Percentiles rank a stretch among this genome's conserved stretches.
phyloP scores from a whole-genome alignment of 2,329 filamentous ascomycete species.

The Aspergillus sp. region DNA sequence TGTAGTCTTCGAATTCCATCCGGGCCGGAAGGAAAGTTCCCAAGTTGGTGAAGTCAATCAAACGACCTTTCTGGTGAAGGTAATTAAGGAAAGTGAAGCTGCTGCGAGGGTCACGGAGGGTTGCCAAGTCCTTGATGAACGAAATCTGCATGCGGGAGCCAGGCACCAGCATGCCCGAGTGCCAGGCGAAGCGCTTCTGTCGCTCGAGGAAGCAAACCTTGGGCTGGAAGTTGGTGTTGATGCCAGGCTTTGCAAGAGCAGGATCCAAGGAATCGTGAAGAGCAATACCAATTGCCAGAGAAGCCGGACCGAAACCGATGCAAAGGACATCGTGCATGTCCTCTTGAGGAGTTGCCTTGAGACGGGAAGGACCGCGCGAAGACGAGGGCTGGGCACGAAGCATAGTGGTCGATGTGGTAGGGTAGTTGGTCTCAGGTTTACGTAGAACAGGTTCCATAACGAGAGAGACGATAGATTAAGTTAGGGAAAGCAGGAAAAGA shows the following conservation, averaged over 20 bases:
- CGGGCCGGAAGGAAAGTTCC: slow-evolving; percentile 80
- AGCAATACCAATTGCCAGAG: slow-evolving; percentile 80
- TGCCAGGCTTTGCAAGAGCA: slow-evolving; percentile 35
- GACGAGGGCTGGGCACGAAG: slow-evolving; percentile 14
- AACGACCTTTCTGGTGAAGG: slow-evolving; percentile 69
- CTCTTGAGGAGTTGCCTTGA: slow-evolving; percentile 50
- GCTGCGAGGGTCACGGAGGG: slow-evolving; percentile 76
- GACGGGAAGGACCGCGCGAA: slow-evolving; percentile 31
- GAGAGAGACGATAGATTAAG: not conserved
- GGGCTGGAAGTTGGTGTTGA: slow-evolving; percentile 43
- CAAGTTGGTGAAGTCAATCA: slow-evolving; percentile 86
- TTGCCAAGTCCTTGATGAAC: slow-evolving; percentile 93
- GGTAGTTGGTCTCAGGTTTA: slow-evolving; percentile 22
- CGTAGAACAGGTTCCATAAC: slow-evolving; percentile 15
- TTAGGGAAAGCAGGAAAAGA: not conserved
- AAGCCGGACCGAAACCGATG: slow-evolving; percentile 88
- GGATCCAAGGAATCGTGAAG: slow-evolving; percentile 67
- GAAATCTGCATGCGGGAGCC: slow-evolving; percentile 97
- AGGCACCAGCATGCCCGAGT: slow-evolving; percentile 88
- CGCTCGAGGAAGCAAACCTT: slow-evolving; percentile 84
- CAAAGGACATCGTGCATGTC: slow-evolving; percentile 79
- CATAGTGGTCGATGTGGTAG: slow-evolving; percentile 16
- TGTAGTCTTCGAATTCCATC: slow-evolving; percentile 89
- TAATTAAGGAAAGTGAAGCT: slow-evolving; percentile 97
- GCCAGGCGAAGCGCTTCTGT: slow-evolving; percentile 79